Evolutionary conservation across 768 basidiomycete genomes (phyloP).

Genomic region (Mycena epipterygia): DNA sequence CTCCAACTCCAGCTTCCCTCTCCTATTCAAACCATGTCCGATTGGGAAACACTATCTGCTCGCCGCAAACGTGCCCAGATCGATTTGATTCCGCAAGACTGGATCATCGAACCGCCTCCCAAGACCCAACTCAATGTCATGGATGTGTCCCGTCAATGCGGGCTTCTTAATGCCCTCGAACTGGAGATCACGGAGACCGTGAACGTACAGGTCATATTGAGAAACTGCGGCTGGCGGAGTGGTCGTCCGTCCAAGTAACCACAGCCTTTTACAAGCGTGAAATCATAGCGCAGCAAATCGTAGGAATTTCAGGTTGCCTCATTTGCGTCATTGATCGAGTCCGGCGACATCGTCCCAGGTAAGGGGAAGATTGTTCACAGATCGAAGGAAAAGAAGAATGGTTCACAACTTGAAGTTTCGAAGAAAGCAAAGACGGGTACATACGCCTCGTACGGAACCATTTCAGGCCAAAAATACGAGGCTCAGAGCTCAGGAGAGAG

Average conservation of each 20-base stretch:
- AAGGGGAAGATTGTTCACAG: too few relatives aligned
- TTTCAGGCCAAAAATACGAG: too few relatives aligned
- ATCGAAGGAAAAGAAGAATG: too few relatives aligned
- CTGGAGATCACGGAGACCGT: constrained; percentile 70
- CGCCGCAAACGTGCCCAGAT: constrained; percentile 62
- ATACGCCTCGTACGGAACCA: too few relatives aligned
- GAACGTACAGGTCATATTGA: constrained; percentile 58
- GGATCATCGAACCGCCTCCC: constrained; percentile 60
- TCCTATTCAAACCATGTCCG: too few relatives aligned
- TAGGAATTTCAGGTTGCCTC: constrained; percentile 45
- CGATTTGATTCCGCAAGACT: constrained; percentile 66
- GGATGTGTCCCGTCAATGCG: constrained; percentile 61
- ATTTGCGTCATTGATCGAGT: background rate
- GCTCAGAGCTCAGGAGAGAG: too few relatives aligned
- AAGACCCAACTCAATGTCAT: constrained; percentile 62
- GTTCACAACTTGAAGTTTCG: too few relatives aligned
- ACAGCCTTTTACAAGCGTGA: constrained; percentile 77
- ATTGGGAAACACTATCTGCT: constrained; percentile 45
- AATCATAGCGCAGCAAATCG: constrained; percentile 76
- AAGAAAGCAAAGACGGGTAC: too few relatives aligned
- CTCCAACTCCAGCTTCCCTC: too few relatives aligned
- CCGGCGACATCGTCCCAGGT: too few relatives aligned
- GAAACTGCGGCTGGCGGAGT: constrained; percentile 60
- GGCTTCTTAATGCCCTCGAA: constrained; percentile 66
- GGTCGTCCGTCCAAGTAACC: constrained; percentile 71